Percentiles rank a stretch among this genome's conserved stretches.
These are phyloP conservation scores for Tricharina praecox DNA, from an alignment of 495 filamentous ascomycete genomes.

Conservation along the genomic window DNA sequence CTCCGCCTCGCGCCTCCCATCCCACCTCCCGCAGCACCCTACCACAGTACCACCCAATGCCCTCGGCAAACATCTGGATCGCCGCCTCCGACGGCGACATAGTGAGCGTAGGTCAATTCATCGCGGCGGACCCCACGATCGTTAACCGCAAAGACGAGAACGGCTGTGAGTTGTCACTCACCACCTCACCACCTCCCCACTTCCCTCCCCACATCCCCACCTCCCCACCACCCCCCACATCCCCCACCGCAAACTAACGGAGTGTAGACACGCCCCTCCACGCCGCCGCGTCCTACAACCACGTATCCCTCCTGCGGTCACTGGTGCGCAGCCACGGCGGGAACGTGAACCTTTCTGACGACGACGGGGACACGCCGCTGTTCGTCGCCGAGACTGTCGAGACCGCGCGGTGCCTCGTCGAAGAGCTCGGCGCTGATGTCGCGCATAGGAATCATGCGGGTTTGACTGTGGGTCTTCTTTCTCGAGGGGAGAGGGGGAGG, in stretches of 20 bases:
- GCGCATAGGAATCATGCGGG: slow-evolving; percentile 46
- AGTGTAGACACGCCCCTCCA: slow-evolving; percentile 78
- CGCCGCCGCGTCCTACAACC: slow-evolving; percentile 80
- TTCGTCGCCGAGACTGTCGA: slow-evolving; percentile 68
- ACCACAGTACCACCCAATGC: too few relatives aligned
- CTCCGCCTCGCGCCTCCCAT: too few relatives aligned
- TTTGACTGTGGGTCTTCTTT: slow-evolving; percentile 31
- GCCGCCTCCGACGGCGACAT: slow-evolving; percentile 59
- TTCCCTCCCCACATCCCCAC: not conserved
- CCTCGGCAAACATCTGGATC: slow-evolving; percentile 53
- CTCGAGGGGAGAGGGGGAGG: not conserved
- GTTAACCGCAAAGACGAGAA: slow-evolving; percentile 59
- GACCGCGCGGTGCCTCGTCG: slow-evolving; percentile 56
- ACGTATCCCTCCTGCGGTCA: slow-evolving; percentile 57
- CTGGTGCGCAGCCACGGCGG: slow-evolving; percentile 65
- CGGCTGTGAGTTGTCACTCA: slow-evolving; percentile 31
- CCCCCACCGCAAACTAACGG: too few relatives aligned
- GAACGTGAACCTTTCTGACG: slow-evolving; percentile 61
- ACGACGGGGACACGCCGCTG: slow-evolving; percentile 80
- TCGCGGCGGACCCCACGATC: slow-evolving; percentile 46
- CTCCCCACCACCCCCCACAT: not conserved
- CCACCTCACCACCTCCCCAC: not conserved
- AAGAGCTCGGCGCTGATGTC: slow-evolving; percentile 59
- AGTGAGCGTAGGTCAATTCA: slow-evolving; percentile 43
- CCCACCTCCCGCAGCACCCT: not conserved